A percentile compares a stretch with the other conserved stretches of the same genome.
Conservation (phyloP, 495 filamentous ascomycete genomes). For the Trichoderma reesei region DNA sequence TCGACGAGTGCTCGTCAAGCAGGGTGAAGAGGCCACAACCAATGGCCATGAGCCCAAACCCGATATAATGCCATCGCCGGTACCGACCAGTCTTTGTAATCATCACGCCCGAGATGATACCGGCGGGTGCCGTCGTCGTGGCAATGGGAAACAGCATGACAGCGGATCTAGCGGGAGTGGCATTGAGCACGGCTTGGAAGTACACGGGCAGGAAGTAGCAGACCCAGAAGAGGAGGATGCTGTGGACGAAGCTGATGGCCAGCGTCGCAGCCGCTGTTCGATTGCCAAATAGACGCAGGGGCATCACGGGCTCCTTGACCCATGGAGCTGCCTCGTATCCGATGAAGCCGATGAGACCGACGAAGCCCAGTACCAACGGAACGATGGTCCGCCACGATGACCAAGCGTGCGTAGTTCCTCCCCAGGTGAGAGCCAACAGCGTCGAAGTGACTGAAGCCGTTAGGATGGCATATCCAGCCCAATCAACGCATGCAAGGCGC, state of each 20-base stretch:
- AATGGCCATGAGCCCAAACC: conserved; percentile 30
- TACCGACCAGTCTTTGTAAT: conserved; percentile 61
- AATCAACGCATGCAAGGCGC: conserved; percentile 28
- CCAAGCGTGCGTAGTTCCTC: conserved; percentile 42
- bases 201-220: conserved; percentile 67
- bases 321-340: conserved; percentile 15
- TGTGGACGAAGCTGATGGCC: conserved; percentile 50
- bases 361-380: conserved; percentile 31
- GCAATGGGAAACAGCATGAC: conserved; percentile 69
- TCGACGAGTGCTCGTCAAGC: conserved; percentile 23
- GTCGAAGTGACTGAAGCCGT: conserved; percentile 27
- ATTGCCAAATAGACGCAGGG: conserved; percentile 55
- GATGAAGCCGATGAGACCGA: conserved; percentile 62
- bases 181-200: conserved; percentile 61
- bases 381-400: conserved; percentile 20
- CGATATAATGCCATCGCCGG: conserved; percentile 29
- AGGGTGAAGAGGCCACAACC: conserved; percentile 35
- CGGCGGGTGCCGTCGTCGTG: conserved; percentile 54
- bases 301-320: conserved; percentile 45
- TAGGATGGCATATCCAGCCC: conserved; percentile 27
- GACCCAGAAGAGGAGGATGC: conserved; percentile 57
- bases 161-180: conserved; percentile 59
- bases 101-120: conserved; percentile 50
- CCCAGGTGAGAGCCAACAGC: conserved; percentile 36
- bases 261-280: conserved; percentile 27